Conservation (phyloP, 202 grass and related monocot species). For the Saccharum hybrid region DNA sequence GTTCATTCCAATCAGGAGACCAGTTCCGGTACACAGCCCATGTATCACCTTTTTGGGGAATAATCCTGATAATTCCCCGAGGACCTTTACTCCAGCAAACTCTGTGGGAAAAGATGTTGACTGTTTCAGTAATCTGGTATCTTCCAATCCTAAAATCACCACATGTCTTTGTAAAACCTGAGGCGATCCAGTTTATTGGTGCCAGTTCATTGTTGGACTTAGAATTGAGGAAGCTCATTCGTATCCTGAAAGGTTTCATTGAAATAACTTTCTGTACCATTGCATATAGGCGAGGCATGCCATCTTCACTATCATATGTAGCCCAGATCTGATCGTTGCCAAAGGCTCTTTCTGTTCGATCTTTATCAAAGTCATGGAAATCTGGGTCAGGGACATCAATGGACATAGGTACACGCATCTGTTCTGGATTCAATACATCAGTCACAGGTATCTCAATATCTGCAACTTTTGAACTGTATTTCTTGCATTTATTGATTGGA, state of each 20-base stretch:
- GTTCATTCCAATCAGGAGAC: slow-evolving; percentile 90
- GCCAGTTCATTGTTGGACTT: slow-evolving; percentile 92
- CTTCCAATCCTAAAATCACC: slow-evolving; percentile 96
- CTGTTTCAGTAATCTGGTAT: slow-evolving; percentile 86
- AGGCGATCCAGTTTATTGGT: slow-evolving; percentile 89
- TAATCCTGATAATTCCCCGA: slow-evolving; percentile 83
- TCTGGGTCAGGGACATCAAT: slow-evolving; percentile 98
- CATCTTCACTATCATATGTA: slow-evolving; percentile 97
- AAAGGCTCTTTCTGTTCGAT: slow-evolving; percentile 87
- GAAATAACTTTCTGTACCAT: slow-evolving; percentile 97
- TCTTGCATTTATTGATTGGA: slow-evolving; percentile 42
- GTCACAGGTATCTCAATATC: slow-evolving; percentile 27
- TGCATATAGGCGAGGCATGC: slow-evolving; percentile 95
- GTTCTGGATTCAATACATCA: slow-evolving; percentile 49
- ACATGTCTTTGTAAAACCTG: slow-evolving; percentile 91
- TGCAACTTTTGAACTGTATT: slow-evolving; percentile 42
- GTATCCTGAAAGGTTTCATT: slow-evolving; percentile 84
- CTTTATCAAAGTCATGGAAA: slow-evolving; percentile 96
- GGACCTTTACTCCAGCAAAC: slow-evolving; percentile 90
- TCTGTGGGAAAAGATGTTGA: slow-evolving; percentile 99
- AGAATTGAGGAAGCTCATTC: slow-evolving; percentile 95
- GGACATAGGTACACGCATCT: slow-evolving; percentile 59
- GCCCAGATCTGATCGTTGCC: slow-evolving; percentile 94
- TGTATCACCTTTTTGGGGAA: slow-evolving; percentile 92
- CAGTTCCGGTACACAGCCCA: slow-evolving; percentile 96